A percentile compares a stretch with the other conserved stretches of the same genome.
These are phyloP conservation scores for Lactifluus pinguis DNA, from an alignment of 768 basidiomycete genomes.

Conservation along the genomic window DNA sequence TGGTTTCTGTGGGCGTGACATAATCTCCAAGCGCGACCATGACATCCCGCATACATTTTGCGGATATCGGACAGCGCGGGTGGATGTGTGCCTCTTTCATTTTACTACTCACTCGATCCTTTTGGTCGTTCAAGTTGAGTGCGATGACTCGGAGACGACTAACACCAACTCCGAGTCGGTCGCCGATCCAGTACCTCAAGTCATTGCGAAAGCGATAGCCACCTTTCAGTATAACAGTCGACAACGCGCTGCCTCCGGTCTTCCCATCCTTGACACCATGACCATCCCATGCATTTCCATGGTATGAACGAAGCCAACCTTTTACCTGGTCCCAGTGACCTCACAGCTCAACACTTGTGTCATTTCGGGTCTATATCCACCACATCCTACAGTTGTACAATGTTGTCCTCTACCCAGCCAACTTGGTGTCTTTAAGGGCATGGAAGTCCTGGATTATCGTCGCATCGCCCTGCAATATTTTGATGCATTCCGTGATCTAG, in stretches of 20 bases:
- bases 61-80: not conserved
- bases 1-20: not conserved
- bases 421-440: no score
- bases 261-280: not conserved
- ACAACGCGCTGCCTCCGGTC: not conserved
- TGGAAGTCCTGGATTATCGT: no score
- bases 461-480: no score
- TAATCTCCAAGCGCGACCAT: not conserved
- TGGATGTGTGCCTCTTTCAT: not conserved
- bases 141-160: not conserved
- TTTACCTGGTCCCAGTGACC: no score
- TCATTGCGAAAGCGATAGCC: slow-evolving; percentile 27
- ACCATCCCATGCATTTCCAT: not conserved
- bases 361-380: no score
- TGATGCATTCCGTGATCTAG: no score
- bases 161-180: not conserved
- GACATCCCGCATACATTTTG: not conserved
- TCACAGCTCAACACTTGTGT: no score
- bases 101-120: not conserved
- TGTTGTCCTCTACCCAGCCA: no score
- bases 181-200: not conserved
- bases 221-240: not conserved
- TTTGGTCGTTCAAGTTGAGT: not conserved
- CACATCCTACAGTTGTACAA: no score
- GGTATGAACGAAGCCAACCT: no score